Evolutionary conservation across 2,329 filamentous ascomycete genomes (phyloP).

Genomic region (Sporothrix pallida): DNA sequence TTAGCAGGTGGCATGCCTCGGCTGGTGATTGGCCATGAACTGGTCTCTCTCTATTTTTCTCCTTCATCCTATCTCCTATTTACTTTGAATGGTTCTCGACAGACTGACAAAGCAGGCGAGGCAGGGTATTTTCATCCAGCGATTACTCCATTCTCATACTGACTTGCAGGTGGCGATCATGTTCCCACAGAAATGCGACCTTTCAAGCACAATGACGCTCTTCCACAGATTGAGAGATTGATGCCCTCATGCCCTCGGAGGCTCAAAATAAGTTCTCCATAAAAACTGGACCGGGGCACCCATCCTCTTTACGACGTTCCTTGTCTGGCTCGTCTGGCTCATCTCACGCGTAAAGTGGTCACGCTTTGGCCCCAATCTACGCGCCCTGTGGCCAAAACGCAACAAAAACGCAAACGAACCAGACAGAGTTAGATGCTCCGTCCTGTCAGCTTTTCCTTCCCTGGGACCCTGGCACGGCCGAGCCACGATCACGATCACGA

Average conservation of each 20-base stretch:
- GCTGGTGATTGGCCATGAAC: slow-evolving; percentile 6
- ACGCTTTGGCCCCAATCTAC: slow-evolving; percentile 19
- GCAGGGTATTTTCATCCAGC: not conserved
- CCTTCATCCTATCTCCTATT: not conserved
- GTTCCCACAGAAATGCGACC: slow-evolving; percentile 2
- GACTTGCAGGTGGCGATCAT: slow-evolving; percentile 12
- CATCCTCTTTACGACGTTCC: slow-evolving; percentile 8
- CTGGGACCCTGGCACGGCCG: slow-evolving; percentile 2
- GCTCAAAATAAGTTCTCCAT: not conserved
- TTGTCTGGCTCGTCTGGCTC: not conserved
- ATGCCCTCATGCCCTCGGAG: no score
- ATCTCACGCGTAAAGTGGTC: slow-evolving; percentile 18
- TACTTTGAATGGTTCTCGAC: not conserved
- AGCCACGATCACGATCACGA: slow-evolving; percentile 7
- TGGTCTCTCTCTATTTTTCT: no score
- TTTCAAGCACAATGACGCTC: not conserved
- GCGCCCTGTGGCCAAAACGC: not conserved
- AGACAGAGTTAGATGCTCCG: slow-evolving; percentile 13
- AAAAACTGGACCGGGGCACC: slow-evolving; percentile 10
- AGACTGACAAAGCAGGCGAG: not conserved
- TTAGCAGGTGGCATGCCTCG: slow-evolving; percentile 8
- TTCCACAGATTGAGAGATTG: not conserved
- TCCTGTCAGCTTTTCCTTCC: not conserved
- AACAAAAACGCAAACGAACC: not conserved
- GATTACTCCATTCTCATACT: not conserved